Conservation (phyloP, 371 early-diverging fungal genomes). For the Mortierella sp. region DNA sequence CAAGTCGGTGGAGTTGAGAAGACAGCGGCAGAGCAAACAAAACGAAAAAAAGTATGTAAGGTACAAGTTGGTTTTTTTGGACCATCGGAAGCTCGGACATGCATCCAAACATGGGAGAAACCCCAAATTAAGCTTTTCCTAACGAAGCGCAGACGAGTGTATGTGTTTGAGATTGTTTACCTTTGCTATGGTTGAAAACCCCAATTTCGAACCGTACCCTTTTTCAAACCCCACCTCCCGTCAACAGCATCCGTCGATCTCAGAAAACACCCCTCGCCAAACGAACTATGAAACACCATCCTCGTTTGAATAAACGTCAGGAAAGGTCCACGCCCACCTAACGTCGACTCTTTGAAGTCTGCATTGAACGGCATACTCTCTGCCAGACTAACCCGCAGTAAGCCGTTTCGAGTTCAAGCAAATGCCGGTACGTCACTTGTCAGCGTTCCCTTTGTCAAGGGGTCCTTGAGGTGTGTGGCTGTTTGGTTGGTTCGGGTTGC, state of each 20-base stretch:
- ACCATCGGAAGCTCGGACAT: neutral
- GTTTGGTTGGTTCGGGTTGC: slow-evolving; percentile 28
- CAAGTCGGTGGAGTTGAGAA: too few relatives aligned
- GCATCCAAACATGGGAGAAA: neutral
- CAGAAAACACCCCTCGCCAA: slow-evolving; percentile 41
- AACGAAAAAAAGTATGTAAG: neutral
- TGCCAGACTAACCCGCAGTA: slow-evolving; percentile 19
- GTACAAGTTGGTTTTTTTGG: neutral
- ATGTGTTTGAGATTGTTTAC: neutral
- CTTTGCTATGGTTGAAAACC: slow-evolving; percentile 40
- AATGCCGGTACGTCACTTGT: slow-evolving; percentile 34
- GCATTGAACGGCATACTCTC: slow-evolving; percentile 36
- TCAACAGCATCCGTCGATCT: slow-evolving; percentile 26
- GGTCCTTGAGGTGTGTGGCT: slow-evolving; percentile 34
- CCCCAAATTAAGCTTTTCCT: neutral
- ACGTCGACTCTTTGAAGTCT: slow-evolving; percentile 40
- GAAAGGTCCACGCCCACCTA: slow-evolving; percentile 40
- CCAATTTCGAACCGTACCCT: slow-evolving; percentile 38
- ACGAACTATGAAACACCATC: slow-evolving; percentile 43
- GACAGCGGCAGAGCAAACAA: slow-evolving; percentile 37
- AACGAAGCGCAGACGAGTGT: neutral
- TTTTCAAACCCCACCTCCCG: slow-evolving; percentile 43
- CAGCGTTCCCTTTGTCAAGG: slow-evolving; percentile 42
- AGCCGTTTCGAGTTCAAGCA: too few relatives aligned
- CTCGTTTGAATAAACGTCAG: slow-evolving; percentile 45